These are phyloP conservation scores for Naganishia sp. DNA, from an alignment of 1,284 basidiomycete species.

Conservation along the genomic window DNA sequence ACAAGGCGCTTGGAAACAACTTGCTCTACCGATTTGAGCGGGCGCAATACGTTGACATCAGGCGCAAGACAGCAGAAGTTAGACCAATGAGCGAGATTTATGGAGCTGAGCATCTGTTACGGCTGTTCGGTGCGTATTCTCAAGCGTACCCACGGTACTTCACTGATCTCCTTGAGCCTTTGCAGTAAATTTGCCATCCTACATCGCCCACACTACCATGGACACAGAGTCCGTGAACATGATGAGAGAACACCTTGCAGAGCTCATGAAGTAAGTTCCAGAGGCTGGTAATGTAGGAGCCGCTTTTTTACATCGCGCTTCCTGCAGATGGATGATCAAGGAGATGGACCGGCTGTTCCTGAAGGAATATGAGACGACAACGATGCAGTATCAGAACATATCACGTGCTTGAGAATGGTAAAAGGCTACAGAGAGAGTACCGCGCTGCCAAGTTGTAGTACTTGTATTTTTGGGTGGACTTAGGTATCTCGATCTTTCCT, in stretches of 20 bases:
- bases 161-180: background rate
- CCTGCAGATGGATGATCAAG: slow-evolving; percentile 56
- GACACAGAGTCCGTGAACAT: slow-evolving; percentile 81
- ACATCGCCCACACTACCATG: slow-evolving; percentile 88
- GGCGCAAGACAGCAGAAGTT: slow-evolving; percentile 69
- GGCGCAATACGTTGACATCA: slow-evolving; percentile 81
- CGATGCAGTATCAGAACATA: slow-evolving; percentile 52
- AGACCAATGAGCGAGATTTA: slow-evolving; percentile 89
- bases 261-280: slow-evolving; percentile 74
- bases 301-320: slow-evolving; percentile 45
- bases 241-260: slow-evolving; percentile 85
- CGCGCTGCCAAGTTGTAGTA: background rate
- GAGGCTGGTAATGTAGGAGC: slow-evolving; percentile 66
- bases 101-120: slow-evolving; percentile 88
- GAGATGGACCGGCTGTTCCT: slow-evolving; percentile 55
- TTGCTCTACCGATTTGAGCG: slow-evolving; percentile 93
- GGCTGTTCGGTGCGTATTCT: slow-evolving; percentile 76
- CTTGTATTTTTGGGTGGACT: background rate
- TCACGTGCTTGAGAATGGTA: slow-evolving; percentile 26
- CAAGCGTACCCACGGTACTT: background rate
- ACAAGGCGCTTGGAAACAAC: slow-evolving; percentile 83
- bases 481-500: too few relatives aligned
- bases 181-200: slow-evolving; percentile 62
- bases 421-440: background rate
- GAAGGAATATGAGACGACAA: slow-evolving; percentile 55